A percentile compares a stretch with the other conserved stretches of the same genome.
Evolutionary conservation across 2,329 filamentous ascomycete genomes (phyloP).

Genomic region (Alternaria panax): DNA sequence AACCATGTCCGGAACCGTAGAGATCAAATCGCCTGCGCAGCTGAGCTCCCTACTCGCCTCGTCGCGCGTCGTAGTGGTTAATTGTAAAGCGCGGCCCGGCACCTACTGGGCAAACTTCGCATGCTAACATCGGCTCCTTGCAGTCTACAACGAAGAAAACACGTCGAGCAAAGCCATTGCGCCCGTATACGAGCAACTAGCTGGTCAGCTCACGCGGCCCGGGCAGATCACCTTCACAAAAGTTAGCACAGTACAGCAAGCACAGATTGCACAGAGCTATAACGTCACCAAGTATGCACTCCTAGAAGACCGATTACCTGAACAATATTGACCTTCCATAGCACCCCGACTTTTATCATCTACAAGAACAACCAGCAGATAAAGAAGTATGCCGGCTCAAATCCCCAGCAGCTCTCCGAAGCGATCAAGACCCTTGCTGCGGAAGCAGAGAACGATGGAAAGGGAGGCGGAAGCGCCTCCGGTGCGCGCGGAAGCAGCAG

Average conservation of each 20-base stretch:
- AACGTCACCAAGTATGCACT: constrained; percentile 68
- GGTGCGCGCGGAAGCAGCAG: constrained; percentile 47
- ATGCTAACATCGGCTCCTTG: constrained; percentile 29
- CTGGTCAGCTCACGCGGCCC: constrained; percentile 72
- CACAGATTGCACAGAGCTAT: constrained; percentile 76
- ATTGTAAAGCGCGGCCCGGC: constrained; percentile 70
- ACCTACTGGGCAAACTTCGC: constrained; percentile 25
- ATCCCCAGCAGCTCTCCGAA: constrained; percentile 72
- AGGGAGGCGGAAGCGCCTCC: constrained; percentile 52
- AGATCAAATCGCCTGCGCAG: constrained; percentile 54
- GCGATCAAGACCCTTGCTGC: constrained; percentile 74
- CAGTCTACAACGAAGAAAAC: constrained; percentile 90
- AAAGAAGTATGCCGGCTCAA: constrained; percentile 76
- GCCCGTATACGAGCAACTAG: constrained; percentile 81
- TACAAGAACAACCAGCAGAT: constrained; percentile 71
- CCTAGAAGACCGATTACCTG: constrained; percentile 10
- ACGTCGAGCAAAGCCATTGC: constrained; percentile 84
- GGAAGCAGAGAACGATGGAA: constrained; percentile 63
- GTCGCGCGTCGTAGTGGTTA: constrained; percentile 81
- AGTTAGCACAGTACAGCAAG: constrained; percentile 81
- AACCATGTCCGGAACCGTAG: constrained; percentile 55
- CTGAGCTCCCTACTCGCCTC: constrained; percentile 68
- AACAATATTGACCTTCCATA: constrained; percentile 31
- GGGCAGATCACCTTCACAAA: constrained; percentile 83
- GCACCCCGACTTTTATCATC: constrained; percentile 91